These are phyloP conservation scores for Ricinus communis DNA, from an alignment of 345 rosid genomes.

Conservation along the genomic window DNA sequence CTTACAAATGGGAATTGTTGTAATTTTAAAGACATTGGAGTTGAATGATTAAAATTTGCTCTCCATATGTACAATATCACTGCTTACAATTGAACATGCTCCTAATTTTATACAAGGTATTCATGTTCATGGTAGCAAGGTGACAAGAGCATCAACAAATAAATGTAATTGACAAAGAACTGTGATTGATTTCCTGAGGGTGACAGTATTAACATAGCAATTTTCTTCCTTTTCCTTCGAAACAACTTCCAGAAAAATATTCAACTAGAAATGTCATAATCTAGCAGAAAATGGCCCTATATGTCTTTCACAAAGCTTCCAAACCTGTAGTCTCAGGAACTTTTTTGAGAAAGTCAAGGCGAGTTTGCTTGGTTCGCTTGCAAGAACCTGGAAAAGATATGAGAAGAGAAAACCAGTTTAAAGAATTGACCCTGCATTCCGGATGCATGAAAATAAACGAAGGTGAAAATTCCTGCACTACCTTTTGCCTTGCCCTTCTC, in stretches of 20 bases:
- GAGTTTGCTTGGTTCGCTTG: constrained; percentile 60
- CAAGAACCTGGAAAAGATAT: constrained; percentile 41
- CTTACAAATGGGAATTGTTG: no score
- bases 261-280: not conserved
- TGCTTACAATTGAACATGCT: no score
- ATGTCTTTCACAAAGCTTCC: constrained; percentile 34
- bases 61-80: no score
- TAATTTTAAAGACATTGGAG: no score
- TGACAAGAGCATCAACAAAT: not conserved
- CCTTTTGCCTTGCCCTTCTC: constrained; percentile 48
- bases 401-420: not conserved
- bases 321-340: constrained; percentile 35
- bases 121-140: not conserved
- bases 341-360: constrained; percentile 54
- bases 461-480: constrained; percentile 12
- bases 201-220: not conserved
- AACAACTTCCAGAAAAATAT: constrained; percentile 4
- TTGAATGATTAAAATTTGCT: no score
- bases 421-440: not conserved
- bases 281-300: not conserved
- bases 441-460: not conserved
- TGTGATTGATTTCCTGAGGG: not conserved
- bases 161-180: not conserved
- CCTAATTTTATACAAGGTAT: no score
- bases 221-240: not conserved